Conservation (phyloP, 2,329 filamentous ascomycete species). For the Chalaropsis thielavioides region DNA sequence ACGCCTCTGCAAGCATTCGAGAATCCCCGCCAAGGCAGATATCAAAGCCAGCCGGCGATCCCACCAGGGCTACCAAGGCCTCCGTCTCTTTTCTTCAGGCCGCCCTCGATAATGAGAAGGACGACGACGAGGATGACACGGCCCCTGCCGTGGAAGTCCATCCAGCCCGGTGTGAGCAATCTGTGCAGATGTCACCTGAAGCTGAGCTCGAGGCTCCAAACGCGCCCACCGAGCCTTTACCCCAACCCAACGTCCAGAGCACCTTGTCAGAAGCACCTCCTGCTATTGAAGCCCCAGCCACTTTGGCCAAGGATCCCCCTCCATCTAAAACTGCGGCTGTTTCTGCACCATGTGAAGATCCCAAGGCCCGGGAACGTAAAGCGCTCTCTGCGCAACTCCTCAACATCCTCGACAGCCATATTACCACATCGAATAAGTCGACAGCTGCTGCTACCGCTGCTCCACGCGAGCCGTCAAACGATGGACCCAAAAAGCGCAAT, state of each 20-base stretch:
- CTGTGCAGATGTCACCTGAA: neutral
- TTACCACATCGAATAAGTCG: constrained; percentile 5
- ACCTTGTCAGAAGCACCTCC: neutral
- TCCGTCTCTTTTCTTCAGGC: constrained; percentile 7
- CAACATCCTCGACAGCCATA: constrained; percentile 17
- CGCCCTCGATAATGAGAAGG: constrained; percentile 9
- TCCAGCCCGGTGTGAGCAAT: neutral
- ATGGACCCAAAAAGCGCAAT: constrained; percentile 24
- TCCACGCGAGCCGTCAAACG: constrained; percentile 18
- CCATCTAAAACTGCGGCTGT: neutral
- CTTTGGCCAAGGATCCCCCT: neutral
- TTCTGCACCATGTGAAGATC: neutral
- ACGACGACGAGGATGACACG: constrained; percentile 5
- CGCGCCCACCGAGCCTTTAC: neutral
- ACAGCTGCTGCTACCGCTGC: constrained; percentile 19
- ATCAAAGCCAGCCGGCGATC: neutral
- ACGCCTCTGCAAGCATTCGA: neutral
- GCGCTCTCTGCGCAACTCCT: constrained; percentile 15
- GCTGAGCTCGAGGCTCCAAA: neutral
- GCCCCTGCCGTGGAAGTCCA: neutral
- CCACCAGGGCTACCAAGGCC: neutral
- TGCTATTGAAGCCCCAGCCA: neutral
- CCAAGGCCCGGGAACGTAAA: constrained; percentile 11
- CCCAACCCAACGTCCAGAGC: neutral
- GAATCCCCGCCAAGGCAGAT: neutral